Conservation (phyloP, 2,329 filamentous ascomycete species). For the Neonectria faginata region DNA sequence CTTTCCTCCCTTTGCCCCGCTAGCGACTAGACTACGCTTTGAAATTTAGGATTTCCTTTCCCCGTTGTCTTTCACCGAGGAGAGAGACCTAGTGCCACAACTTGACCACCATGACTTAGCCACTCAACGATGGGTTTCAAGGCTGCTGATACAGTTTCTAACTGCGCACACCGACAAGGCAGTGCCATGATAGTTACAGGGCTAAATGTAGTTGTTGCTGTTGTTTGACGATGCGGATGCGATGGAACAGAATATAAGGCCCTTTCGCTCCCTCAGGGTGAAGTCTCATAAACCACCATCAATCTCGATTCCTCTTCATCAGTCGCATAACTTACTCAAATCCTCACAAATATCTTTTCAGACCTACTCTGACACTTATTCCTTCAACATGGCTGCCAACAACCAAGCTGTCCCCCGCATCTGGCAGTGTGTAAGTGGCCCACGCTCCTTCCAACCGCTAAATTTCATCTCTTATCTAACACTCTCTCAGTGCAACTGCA, state of each 20-base stretch:
- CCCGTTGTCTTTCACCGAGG: not conserved
- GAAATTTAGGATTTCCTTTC: not conserved
- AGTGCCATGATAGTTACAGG: not conserved
- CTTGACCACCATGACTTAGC: not conserved
- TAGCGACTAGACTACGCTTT: not conserved
- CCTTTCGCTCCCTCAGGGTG: not conserved
- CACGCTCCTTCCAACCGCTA: not conserved
- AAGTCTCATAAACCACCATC: not conserved
- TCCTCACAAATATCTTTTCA: not conserved
- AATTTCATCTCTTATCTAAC: not conserved
- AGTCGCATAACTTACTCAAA: not conserved
- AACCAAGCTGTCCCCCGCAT: not conserved
- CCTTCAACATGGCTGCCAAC: not conserved
- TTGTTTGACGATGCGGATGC: not conserved
- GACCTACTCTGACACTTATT: not conserved
- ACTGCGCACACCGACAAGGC: conserved; percentile 7
- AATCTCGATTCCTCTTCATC: not conserved
- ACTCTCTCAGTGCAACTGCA: not conserved
- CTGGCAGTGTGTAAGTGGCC: not conserved
- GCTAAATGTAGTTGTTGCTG: not conserved
- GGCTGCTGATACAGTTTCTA: not conserved
- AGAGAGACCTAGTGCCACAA: not conserved
- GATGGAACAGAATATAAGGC: not conserved
- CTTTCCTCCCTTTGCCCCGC: not conserved
- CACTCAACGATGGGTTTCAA: not conserved